Conservation (phyloP, 2,329 filamentous ascomycete species). For the Sporothrix mexicana region DNA sequence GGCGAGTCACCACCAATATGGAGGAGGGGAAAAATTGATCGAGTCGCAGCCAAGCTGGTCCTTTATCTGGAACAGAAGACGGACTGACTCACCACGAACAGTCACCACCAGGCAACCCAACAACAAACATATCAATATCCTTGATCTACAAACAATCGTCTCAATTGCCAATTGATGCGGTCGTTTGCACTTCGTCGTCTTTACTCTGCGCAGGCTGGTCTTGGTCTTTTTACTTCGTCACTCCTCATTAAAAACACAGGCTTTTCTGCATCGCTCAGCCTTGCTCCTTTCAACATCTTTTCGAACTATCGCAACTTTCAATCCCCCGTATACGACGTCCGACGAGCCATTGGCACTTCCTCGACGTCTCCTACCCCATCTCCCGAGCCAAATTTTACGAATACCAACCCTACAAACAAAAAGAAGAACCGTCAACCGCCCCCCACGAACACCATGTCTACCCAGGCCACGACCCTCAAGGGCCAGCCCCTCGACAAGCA, state of each 20-base stretch:
- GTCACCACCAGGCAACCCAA: neutral
- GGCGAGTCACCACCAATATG: neutral
- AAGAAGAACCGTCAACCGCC: neutral
- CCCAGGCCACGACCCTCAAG: conserved; percentile 72
- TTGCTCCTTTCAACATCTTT: neutral
- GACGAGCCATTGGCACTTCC: conserved; percentile 23
- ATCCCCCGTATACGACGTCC: neutral
- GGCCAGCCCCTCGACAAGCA: conserved; percentile 87
- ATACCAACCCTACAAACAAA: neutral
- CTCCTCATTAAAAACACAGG: conserved; percentile 15
- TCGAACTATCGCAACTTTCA: neutral
- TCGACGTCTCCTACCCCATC: neutral
- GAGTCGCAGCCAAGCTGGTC: neutral
- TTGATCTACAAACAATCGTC: neutral
- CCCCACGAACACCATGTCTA: conserved; percentile 32
- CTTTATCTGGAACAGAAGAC: conserved; percentile 9
- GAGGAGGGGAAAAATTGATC: conserved; percentile 18
- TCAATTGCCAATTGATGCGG: conserved; percentile 35
- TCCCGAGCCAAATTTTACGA: neutral
- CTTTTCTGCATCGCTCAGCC: conserved; percentile 6
- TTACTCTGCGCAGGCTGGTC: conserved; percentile 32
- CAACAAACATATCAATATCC: neutral
- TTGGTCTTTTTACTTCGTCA: conserved; percentile 24
- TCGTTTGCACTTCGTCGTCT: conserved; percentile 25
- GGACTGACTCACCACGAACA: conserved; percentile 17